Conservation (phyloP, 768 basidiomycete species). For the Galerina marginata region DNA sequence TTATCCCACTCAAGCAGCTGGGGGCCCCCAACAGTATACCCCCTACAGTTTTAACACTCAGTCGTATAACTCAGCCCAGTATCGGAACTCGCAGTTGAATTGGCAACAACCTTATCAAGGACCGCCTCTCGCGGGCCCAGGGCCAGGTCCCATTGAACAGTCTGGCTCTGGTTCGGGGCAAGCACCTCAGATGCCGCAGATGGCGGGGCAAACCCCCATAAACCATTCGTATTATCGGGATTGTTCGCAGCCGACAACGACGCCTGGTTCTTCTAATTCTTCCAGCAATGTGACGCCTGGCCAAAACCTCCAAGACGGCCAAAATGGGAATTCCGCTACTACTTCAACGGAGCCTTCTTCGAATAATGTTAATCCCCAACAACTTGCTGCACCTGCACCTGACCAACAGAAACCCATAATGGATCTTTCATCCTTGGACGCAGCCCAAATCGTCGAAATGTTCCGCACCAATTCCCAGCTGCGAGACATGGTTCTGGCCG, state of each 20-base stretch:
- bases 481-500: conserved; percentile 41
- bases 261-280: background rate
- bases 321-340: background rate
- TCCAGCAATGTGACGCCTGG: background rate
- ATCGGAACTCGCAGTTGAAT: conserved; percentile 28
- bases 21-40: conserved; percentile 28
- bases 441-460: conserved; percentile 42
- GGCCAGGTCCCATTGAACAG: background rate
- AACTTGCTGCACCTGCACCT: background rate
- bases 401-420: too few species aligned
- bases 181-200: background rate
- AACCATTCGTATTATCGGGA: conserved; percentile 5
- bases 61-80: conserved; percentile 27
- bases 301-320: background rate
- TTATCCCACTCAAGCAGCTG: conserved; percentile 7
- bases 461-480: conserved; percentile 45
- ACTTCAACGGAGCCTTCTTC: background rate
- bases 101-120: conserved; percentile 43
- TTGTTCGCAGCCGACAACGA: background rate
- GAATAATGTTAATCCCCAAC: background rate
- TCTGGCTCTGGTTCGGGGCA: background rate
- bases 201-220: background rate
- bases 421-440: conserved; percentile 36
- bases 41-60: conserved; percentile 29
- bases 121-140: background rate